Evolutionary conservation across 371 early-diverging fungal genomes (phyloP).

Genomic region (Smittium mucronatum): DNA sequence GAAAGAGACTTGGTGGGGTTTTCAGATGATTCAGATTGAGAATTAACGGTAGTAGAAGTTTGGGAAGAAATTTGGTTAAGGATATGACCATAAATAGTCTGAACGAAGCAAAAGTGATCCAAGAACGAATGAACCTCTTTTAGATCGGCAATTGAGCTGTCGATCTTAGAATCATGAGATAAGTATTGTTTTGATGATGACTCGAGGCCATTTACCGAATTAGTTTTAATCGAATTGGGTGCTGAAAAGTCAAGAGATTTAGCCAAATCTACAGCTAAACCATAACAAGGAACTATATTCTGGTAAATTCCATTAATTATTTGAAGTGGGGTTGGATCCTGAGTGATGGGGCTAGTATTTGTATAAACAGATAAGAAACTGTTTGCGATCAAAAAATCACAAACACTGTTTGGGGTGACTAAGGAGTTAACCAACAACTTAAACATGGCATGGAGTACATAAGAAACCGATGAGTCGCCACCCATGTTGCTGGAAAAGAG

Average conservation of each 20-base stretch:
- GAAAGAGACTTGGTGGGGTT: not conserved
- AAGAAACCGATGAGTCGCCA: not conserved
- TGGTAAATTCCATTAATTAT: not conserved
- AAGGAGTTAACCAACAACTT: not conserved
- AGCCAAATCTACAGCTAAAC: not conserved
- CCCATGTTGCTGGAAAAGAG: not conserved
- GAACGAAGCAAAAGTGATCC: not conserved
- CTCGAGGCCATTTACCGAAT: not conserved
- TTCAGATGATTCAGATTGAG: not conserved
- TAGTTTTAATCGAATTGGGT: not conserved
- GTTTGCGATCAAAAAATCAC: not conserved
- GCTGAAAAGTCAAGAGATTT: not conserved
- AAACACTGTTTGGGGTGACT: not conserved
- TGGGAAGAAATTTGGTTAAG: not conserved
- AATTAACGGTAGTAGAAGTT: not conserved
- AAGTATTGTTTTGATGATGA: not conserved
- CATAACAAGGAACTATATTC: not conserved
- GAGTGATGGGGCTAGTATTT: not conserved
- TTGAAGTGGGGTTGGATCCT: not conserved
- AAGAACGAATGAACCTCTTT: not conserved
- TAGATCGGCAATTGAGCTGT: not conserved
- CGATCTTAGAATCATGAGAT: not conserved
- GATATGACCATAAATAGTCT: not conserved
- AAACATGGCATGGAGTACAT: not conserved
- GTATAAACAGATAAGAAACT: not conserved